Percentiles rank a stretch among this genome's conserved stretches.
Evolutionary conservation across 306 rosid genomes (phyloP).

Genomic region (Mimosa pudica): DNA sequence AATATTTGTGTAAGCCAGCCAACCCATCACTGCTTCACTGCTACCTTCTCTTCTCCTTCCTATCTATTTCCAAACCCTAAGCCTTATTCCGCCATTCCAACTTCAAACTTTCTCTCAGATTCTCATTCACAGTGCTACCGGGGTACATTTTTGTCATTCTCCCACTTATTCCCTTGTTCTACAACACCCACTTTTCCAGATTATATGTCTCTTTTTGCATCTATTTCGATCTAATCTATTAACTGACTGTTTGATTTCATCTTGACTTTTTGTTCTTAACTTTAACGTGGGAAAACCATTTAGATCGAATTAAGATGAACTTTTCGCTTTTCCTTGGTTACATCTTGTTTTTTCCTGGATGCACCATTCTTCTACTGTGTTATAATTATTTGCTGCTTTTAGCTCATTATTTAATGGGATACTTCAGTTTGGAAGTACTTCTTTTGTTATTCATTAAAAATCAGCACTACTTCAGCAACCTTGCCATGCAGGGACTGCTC

Average conservation of each 20-base stretch:
- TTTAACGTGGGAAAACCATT: neutral
- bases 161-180: neutral
- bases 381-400: neutral
- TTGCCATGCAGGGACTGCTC: neutral
- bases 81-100: neutral
- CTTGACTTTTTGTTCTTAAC: neutral
- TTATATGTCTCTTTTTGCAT: neutral
- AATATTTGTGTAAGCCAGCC: neutral
- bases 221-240: neutral
- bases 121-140: neutral
- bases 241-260: neutral
- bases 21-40: neutral
- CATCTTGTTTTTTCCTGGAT: neutral
- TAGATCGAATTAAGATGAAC: neutral
- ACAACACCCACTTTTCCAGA: neutral
- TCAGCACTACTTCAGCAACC: neutral
- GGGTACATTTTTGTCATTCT: neutral
- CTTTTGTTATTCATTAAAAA: constrained; percentile 2
- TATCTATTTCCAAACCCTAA: constrained; percentile 44
- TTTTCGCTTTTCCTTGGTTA: neutral
- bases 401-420: neutral
- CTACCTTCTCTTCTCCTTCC: neutral
- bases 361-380: neutral
- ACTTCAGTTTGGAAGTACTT: neutral
- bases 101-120: constrained; percentile 2